These are phyloP conservation scores for Hirsutella minnesotensis DNA, from an alignment of 2,329 filamentous ascomycete species.

Conservation along the genomic window DNA sequence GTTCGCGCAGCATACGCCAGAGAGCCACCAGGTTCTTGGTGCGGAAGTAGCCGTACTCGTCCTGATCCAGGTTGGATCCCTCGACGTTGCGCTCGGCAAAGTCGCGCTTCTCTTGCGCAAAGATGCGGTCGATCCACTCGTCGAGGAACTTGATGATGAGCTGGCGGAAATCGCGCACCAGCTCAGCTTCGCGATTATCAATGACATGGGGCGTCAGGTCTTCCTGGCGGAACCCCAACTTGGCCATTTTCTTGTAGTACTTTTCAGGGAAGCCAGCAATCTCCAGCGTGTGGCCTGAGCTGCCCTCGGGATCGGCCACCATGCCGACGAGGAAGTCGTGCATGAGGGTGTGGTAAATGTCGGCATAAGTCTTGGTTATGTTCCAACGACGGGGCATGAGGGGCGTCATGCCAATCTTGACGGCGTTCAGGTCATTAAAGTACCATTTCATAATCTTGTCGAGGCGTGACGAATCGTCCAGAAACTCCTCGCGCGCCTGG, in stretches of 20 bases:
- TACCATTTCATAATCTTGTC: conserved; percentile 91
- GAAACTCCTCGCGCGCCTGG: conserved; percentile 59
- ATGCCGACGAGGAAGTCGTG: conserved; percentile 80
- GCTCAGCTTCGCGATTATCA: conserved; percentile 78
- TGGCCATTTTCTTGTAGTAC: conserved; percentile 92
- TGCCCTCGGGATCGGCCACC: conserved; percentile 76
- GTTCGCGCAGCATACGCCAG: conserved; percentile 95
- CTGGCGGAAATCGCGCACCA: conserved; percentile 86
- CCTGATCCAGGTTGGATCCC: conserved; percentile 65
- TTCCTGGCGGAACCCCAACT: conserved; percentile 66
- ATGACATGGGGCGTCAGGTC: conserved; percentile 79
- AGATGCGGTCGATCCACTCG: conserved; percentile 95
- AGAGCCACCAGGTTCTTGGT: conserved; percentile 87
- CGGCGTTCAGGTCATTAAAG: conserved; percentile 94
- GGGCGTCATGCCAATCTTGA: conserved; percentile 81
- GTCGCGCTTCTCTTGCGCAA: conserved; percentile 65
- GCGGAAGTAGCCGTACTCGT: conserved; percentile 82
- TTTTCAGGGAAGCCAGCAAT: conserved; percentile 93
- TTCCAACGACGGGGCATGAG: conserved; percentile 96
- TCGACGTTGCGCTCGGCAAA: conserved; percentile 69
- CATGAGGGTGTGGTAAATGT: conserved; percentile 90
- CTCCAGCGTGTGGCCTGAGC: conserved; percentile 74
- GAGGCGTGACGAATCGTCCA: conserved; percentile 69
- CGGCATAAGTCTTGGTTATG: conserved; percentile 79
- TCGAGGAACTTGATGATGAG: conserved; percentile 93